These are phyloP conservation scores for Avena atlantica DNA, from an alignment of 176 grass and related monocot species.

Conservation along the genomic window DNA sequence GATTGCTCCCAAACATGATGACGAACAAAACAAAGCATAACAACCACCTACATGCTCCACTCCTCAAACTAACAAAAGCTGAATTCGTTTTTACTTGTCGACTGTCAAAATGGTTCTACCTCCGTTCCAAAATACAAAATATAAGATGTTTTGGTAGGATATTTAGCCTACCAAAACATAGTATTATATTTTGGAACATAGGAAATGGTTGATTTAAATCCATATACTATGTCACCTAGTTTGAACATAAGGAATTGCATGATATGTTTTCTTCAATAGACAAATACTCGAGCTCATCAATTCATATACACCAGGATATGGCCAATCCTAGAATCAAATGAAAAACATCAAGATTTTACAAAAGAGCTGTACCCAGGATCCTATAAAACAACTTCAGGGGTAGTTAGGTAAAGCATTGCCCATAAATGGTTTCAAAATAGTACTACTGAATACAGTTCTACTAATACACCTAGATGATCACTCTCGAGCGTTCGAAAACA, in stretches of 20 bases:
- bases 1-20: background rate
- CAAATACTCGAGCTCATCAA: background rate
- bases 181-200: too few species aligned
- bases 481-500: too few species aligned
- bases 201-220: too few species aligned
- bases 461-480: too few species aligned
- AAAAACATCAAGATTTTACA: constrained; percentile 16
- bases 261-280: background rate
- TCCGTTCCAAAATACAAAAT: too few species aligned
- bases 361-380: background rate
- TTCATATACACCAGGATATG: background rate
- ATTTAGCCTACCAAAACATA: too few species aligned
- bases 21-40: background rate
- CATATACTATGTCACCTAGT: background rate
- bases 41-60: background rate
- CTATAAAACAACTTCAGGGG: background rate
- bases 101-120: background rate
- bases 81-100: background rate
- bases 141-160: too few species aligned
- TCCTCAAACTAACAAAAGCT: background rate
- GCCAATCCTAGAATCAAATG: background rate
- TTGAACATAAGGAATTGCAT: background rate
- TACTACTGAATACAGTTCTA: too few species aligned
- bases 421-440: background rate
- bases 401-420: background rate